These are phyloP conservation scores for Dimocarpus longan DNA, from an alignment of 345 rosid genomes.

Conservation along the genomic window DNA sequence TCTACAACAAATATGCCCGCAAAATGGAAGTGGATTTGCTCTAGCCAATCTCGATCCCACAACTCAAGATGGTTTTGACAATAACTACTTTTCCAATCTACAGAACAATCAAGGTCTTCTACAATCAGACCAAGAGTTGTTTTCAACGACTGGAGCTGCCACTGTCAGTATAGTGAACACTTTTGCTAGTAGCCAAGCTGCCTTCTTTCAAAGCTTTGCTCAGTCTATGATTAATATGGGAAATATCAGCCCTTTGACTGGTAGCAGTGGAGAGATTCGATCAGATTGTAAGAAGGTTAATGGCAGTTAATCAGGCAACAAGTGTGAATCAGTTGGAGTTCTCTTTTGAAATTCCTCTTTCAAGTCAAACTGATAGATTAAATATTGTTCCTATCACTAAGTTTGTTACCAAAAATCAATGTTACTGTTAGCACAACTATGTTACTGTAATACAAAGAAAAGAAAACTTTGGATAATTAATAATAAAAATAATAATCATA, in stretches of 20 bases:
- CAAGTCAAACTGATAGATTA: background rate
- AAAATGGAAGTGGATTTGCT: constrained; percentile 21
- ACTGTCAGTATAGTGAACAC: constrained; percentile 35
- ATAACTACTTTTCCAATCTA: constrained; percentile 44
- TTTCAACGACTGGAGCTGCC: constrained; percentile 30
- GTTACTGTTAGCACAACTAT: no score
- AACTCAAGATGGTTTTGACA: constrained; percentile 44
- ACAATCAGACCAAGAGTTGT: constrained; percentile 48
- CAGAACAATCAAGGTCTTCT: constrained; percentile 44
- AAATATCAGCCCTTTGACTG: constrained; percentile 43
- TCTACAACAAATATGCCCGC: constrained; percentile 43
- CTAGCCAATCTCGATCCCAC: constrained; percentile 42
- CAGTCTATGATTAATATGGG: constrained; percentile 54
- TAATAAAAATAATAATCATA: no score
- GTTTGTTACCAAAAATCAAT: no score
- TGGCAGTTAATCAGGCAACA: constrained; percentile 26
- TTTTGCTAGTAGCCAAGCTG: constrained; percentile 32
- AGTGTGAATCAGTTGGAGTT: background rate
- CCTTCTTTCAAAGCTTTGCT: constrained; percentile 43
- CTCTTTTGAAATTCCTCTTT: background rate
- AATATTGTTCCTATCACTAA: no score
- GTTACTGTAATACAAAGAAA: no score
- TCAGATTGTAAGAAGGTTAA: constrained; percentile 40
- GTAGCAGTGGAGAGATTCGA: constrained; percentile 46
- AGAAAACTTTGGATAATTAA: no score